These are phyloP conservation scores for Kentomonas sorsogonicus DNA, from an alignment of 208 protist species.

Conservation along the genomic window DNA sequence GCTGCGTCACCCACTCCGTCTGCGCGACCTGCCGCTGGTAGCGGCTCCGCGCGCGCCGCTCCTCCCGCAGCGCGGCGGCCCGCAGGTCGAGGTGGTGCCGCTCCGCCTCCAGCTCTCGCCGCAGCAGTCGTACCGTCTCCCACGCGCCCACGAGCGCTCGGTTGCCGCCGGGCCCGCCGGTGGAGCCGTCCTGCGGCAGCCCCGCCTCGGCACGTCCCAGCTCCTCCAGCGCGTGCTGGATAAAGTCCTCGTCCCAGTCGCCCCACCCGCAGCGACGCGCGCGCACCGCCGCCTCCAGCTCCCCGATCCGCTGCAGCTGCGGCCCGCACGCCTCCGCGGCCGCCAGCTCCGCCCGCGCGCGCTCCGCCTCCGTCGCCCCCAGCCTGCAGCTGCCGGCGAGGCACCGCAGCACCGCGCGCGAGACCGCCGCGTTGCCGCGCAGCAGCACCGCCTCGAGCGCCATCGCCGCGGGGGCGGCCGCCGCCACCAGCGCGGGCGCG, in stretches of 20 bases:
- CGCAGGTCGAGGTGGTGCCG: background rate
- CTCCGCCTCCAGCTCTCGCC: background rate
- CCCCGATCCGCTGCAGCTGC: background rate
- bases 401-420: background rate
- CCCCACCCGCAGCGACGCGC: too few species aligned
- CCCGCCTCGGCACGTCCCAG: too few species aligned
- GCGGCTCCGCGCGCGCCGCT: background rate
- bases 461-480: background rate
- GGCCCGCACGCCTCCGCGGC: background rate
- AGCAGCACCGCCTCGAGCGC: background rate
- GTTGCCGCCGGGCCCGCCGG: too few species aligned
- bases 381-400: background rate
- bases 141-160: too few species aligned
- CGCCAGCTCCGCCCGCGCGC: too few species aligned
- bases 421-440: background rate
- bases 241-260: too few species aligned
- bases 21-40: background rate
- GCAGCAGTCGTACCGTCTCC: too few species aligned
- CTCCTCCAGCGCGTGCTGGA: too few species aligned
- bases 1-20: background rate
- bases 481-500: background rate
- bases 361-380: conserved; percentile 7
- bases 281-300: conserved; percentile 1
- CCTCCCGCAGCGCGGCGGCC: background rate
- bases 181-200: too few species aligned